Evolutionary conservation across 75 land plant species (phyloP).

Genomic region (Larix kaempferi): DNA sequence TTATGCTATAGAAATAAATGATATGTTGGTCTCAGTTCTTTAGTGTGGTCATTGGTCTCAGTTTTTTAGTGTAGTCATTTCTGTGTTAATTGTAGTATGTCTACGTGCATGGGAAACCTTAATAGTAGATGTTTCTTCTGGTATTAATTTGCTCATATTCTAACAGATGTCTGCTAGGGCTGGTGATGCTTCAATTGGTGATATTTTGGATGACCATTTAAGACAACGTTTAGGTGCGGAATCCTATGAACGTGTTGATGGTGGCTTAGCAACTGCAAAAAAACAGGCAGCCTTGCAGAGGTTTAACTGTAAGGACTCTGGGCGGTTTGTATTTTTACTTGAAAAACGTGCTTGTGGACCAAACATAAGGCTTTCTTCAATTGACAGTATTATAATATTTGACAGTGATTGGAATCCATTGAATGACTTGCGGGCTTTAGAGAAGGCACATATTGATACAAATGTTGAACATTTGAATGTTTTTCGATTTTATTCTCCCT

Average conservation of each 20-base stretch:
- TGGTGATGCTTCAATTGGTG: conserved; percentile 39
- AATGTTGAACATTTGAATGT: conserved; percentile 48
- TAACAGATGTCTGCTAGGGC: conserved; percentile 30
- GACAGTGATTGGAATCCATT: conserved; percentile 87
- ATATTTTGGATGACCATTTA: conserved; percentile 81
- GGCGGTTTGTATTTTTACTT: conserved; percentile 72
- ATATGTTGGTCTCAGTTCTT: neutral
- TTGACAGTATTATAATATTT: conserved; percentile 68
- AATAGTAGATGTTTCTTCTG: neutral
- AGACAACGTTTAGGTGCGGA: conserved; percentile 75
- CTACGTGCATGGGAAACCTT: neutral
- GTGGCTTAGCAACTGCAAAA: conserved; percentile 28
- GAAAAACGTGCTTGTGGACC: conserved; percentile 62
- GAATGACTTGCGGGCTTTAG: conserved; percentile 62
- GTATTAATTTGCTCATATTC: neutral
- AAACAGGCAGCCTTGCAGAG: conserved; percentile 52
- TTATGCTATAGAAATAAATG: neutral
- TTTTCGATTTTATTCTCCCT: conserved; percentile 62
- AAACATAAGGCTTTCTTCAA: conserved; percentile 55
- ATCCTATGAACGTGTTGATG: conserved; percentile 82
- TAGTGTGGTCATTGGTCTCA: neutral
- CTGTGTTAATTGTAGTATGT: neutral
- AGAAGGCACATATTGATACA: conserved; percentile 48
- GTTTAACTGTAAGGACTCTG: conserved; percentile 66
- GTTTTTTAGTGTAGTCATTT: neutral